Evolutionary conservation across 2,329 filamentous ascomycete genomes (phyloP).

Genomic region (Stachybotrys chartarum): DNA sequence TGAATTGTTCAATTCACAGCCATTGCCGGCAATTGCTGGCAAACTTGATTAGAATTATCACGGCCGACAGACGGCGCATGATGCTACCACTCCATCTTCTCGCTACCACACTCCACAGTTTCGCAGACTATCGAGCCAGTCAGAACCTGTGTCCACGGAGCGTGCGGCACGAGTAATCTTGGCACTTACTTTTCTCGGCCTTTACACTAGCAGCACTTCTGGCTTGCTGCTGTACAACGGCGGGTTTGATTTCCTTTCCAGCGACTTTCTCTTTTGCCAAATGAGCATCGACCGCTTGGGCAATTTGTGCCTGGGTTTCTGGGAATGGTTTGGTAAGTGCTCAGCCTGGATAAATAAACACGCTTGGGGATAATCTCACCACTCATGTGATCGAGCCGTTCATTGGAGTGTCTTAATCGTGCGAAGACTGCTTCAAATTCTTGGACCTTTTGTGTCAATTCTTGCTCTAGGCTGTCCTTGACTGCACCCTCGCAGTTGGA

Average conservation of each 20-base stretch:
- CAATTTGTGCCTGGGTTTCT: no score
- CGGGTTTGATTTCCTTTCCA: no score
- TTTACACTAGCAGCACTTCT: neutral
- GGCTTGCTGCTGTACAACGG: no score
- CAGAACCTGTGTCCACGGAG: neutral
- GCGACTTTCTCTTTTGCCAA: no score
- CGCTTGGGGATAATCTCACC: neutral
- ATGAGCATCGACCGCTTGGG: no score
- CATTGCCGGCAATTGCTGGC: no score
- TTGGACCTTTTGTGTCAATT: neutral
- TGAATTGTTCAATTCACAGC: no score
- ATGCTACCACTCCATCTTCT: neutral
- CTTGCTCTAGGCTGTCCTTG: neutral
- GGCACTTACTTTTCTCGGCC: neutral
- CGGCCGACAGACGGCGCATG: no score
- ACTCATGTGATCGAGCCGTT: neutral
- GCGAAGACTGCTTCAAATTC: neutral
- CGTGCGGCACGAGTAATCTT: neutral
- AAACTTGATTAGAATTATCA: no score
- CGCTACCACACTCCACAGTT: neutral
- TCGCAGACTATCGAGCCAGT: neutral
- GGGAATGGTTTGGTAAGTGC: no score
- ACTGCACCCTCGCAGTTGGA: neutral
- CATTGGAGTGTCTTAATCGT: neutral
- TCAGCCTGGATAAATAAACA: neutral